These are phyloP conservation scores for Wickerhamiella sorbophila DNA, from an alignment of 805 yeast genomes.

Conservation along the genomic window DNA sequence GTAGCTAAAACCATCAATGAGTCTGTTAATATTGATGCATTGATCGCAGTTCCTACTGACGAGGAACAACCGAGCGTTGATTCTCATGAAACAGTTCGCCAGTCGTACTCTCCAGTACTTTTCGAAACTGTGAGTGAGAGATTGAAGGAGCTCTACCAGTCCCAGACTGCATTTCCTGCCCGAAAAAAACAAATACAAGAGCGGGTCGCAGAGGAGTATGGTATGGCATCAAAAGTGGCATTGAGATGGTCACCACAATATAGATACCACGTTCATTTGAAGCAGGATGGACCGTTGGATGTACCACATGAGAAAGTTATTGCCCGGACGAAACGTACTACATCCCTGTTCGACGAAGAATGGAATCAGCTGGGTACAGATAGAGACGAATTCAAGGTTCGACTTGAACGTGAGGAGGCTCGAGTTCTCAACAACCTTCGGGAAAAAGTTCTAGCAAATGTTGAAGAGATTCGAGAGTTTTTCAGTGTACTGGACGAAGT, in stretches of 20 bases:
- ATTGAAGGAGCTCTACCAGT: conserved; percentile 16
- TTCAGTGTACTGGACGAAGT: conserved; percentile 44
- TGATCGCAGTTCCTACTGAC: conserved; percentile 17
- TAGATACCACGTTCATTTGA: conserved; percentile 37
- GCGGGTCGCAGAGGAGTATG: conserved; percentile 10
- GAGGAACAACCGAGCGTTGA: conserved; percentile 12
- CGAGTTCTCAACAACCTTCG: conserved; percentile 37
- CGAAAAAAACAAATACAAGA: conserved; percentile 17
- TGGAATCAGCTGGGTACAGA: conserved; percentile 41
- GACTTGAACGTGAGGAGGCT: conserved; percentile 43
- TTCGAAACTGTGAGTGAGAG: conserved; percentile 9
- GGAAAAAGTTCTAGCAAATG: conserved; percentile 30
- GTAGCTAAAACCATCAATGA: conserved; percentile 32
- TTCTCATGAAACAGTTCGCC: background rate
- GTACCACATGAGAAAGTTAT: conserved; percentile 20
- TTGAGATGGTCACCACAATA: conserved; percentile 31
- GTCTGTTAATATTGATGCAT: conserved; percentile 29
- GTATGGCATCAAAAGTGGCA: conserved; percentile 18
- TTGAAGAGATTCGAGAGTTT: conserved; percentile 35
- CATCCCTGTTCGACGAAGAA: conserved; percentile 31
- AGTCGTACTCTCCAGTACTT: conserved; percentile 14
- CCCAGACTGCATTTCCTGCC: conserved; percentile 19
- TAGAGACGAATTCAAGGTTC: conserved; percentile 32
- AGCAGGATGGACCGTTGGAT: conserved; percentile 18
- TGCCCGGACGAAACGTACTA: conserved; percentile 31